These are phyloP conservation scores for Stylosanthes scabra DNA, from an alignment of 331 rosid genomes.

Conservation along the genomic window DNA sequence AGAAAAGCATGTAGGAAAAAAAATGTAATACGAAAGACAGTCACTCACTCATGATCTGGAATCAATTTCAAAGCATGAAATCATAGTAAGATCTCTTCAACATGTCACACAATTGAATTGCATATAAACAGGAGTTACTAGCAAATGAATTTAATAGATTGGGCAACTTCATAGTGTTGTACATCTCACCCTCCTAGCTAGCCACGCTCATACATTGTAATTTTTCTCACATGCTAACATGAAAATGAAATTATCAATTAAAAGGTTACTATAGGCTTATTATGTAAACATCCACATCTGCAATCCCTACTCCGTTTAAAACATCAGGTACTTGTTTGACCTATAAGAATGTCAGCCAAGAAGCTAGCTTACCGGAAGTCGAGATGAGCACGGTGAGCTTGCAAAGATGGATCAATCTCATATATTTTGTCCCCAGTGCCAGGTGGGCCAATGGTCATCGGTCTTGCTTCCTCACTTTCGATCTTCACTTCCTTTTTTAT, in stretches of 20 bases:
- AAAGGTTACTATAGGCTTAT: constrained; percentile 16
- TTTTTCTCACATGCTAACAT: neutral
- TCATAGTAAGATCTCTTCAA: constrained; percentile 2
- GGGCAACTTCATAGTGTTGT: constrained; percentile 1
- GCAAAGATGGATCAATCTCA: constrained; percentile 71
- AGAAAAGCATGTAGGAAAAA: constrained; percentile 23
- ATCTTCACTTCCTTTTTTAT: constrained; percentile 37
- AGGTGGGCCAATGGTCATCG: constrained; percentile 69
- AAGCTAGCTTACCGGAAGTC: constrained; percentile 60
- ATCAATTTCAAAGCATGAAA: constrained; percentile 6
- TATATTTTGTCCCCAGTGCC: constrained; percentile 83
- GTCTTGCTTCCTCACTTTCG: constrained; percentile 38
- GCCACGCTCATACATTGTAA: constrained; percentile 6
- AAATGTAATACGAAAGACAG: neutral
- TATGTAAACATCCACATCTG: constrained; percentile 23
- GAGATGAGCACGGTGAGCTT: constrained; percentile 61
- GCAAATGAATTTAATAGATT: neutral
- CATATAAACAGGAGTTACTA: constrained; percentile 10
- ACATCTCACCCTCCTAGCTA: neutral
- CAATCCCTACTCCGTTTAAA: constrained; percentile 36
- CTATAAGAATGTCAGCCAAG: constrained; percentile 31
- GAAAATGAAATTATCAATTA: constrained; percentile 26
- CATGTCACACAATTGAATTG: constrained; percentile 3
- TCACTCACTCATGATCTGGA: constrained; percentile 12
- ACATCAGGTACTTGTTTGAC: constrained; percentile 27